These are phyloP conservation scores for Dittrichia graveolens DNA, from an alignment of 129 eudicot species.

Conservation along the genomic window DNA sequence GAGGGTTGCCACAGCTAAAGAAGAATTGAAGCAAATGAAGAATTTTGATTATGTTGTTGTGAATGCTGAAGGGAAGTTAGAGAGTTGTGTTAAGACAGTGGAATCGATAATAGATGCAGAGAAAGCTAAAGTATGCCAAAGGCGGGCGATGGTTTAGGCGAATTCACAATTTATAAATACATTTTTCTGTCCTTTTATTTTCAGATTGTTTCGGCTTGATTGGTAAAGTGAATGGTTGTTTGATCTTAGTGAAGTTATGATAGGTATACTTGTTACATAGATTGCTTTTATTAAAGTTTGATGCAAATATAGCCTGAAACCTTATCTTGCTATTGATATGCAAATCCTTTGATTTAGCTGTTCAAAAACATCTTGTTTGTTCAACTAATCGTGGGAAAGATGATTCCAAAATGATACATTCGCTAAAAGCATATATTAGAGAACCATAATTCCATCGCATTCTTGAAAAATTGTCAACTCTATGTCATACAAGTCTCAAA, in stretches of 20 bases:
- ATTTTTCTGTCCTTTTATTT: not conserved
- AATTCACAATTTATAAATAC: not conserved
- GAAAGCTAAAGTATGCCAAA: constrained; percentile 70
- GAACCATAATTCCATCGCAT: not conserved
- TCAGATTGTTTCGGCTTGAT: not conserved
- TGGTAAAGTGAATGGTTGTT: constrained; percentile 7
- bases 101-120: constrained; percentile 92
- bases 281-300: not conserved
- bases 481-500: not conserved
- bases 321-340: no score
- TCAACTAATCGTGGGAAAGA: no score
- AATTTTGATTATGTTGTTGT: constrained; percentile 86
- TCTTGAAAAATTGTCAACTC: constrained; percentile 3
- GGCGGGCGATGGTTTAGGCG: constrained; percentile 47
- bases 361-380: no score
- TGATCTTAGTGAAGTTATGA: not conserved
- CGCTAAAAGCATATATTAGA: not conserved
- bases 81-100: constrained; percentile 59
- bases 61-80: constrained; percentile 79
- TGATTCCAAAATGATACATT: not conserved
- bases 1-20: constrained; percentile 75
- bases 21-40: constrained; percentile 68
- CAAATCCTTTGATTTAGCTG: no score
- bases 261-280: not conserved
- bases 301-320: not conserved